These are phyloP conservation scores for Brassica nigra DNA, from an alignment of 345 rosid genomes.

Conservation along the genomic window DNA sequence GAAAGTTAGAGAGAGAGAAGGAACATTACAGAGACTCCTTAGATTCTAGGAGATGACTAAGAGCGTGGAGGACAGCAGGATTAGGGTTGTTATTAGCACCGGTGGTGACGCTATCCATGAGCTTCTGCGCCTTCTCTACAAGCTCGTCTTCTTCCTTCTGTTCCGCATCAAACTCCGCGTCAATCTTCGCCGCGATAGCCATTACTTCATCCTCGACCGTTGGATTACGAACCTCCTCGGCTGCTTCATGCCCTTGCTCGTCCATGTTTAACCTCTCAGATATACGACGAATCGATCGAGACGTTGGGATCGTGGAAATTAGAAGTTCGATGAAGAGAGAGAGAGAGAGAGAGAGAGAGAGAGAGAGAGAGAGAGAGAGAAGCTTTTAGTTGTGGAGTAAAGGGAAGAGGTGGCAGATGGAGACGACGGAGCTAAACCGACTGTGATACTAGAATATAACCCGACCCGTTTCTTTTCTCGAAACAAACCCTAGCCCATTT, in stretches of 20 bases:
- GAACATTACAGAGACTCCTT: slow-evolving; percentile 69
- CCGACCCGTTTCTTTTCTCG: slow-evolving; percentile 32
- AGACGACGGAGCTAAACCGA: slow-evolving; percentile 35
- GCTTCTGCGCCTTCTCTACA: slow-evolving; percentile 66
- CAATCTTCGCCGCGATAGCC: background rate
- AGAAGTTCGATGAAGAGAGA: background rate
- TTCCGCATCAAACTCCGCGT: slow-evolving; percentile 10
- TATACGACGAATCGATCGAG: slow-evolving; percentile 12
- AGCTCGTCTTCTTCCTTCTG: slow-evolving; percentile 64
- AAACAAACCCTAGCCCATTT: slow-evolving; percentile 37
- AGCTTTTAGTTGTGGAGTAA: slow-evolving; percentile 7
- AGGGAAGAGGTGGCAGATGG: slow-evolving; percentile 5
- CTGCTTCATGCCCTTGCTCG: slow-evolving; percentile 43
- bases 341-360: background rate
- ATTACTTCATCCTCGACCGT: slow-evolving; percentile 35
- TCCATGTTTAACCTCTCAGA: slow-evolving; percentile 26
- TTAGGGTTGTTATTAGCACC: slow-evolving; percentile 80
- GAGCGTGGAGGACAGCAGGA: slow-evolving; percentile 72
- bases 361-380: background rate
- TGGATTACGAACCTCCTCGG: slow-evolving; percentile 28
- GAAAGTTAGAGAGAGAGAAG: background rate
- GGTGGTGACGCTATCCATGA: slow-evolving; percentile 77
- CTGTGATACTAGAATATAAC: slow-evolving; percentile 17
- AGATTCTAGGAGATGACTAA: slow-evolving; percentile 76
- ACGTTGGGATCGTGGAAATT: slow-evolving; percentile 16